Evolutionary conservation across 805 yeast genomes (phyloP), one percentile per base, ranked within the genome.

Genomic region (Groenewaldozyma tartarivorans): DNA sequence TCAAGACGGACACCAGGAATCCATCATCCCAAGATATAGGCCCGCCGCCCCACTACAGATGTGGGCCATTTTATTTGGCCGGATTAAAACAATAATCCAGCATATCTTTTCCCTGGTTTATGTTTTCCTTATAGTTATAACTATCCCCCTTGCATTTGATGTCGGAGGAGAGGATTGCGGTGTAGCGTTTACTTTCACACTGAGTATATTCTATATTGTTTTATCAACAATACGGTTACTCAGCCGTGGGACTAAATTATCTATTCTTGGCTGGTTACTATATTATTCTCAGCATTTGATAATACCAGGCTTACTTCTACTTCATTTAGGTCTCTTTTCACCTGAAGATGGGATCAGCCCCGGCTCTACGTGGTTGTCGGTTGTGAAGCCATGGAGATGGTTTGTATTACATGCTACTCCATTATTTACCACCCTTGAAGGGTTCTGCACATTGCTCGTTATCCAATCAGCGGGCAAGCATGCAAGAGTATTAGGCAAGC

Each of bases 151-250:
- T 46, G 82, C 96, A 19, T 92, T 92, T 61, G 95, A 90, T 55
- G 81, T 86, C 30, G 97, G 97, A 6, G 96, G 97, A 1, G 71
- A 79, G 16, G 71, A 76, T 42, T 90, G 97, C 61, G 98, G 98
- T 1, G 65, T 92, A 45, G 77, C 94, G 16, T 92, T 78, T 58
- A 77, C 90, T 0, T 71, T 78, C 24, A 79, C 95, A 4, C 69
- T 90, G 36, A 74, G 84, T 41, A 65, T 74, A 33, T 61, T 81
- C 40, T 88, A 87, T 60, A 79, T 84, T 46, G 57, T 74, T 4
- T 64, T 85, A 41, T 84, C 96, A 5, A 77, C 94, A 1, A 53
- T 86, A 22, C 69, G 94, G 43, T 67, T 86, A 22, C 49, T 77
- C 16, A 57, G 55, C 32, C 50, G 62, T n/a, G 39, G 54, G 33